phyloP scores from a whole-genome alignment of 1,284 basidiomycete species.

The Singerocomus inundabilis region DNA sequence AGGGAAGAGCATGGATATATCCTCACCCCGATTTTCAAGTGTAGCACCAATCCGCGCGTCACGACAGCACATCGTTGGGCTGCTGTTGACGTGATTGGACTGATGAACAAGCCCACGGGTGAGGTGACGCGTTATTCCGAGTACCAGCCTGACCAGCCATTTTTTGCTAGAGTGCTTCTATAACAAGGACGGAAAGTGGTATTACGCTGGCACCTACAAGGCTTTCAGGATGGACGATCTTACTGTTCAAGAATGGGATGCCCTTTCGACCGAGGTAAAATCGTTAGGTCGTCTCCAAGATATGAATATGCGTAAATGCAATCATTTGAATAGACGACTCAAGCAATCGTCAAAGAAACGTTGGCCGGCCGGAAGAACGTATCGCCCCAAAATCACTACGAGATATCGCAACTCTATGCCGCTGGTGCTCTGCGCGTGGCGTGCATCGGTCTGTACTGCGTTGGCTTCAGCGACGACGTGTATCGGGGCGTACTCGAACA shows the following conservation, averaged over 20 bases:
- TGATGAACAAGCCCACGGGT: conserved; percentile 64
- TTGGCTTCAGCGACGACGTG: conserved; percentile 63
- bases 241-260: conserved; percentile 63
- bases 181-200: conserved; percentile 73
- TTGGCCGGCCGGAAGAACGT: conserved; percentile 66
- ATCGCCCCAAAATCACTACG: conserved; percentile 73
- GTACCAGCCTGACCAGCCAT: conserved; percentile 7
- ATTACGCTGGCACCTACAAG: conserved; percentile 75
- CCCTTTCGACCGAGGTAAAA: conserved; percentile 58
- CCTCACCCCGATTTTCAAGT: conserved; percentile 68
- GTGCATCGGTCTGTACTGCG: conserved; percentile 69
- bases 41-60: conserved; percentile 70
- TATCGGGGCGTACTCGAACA: conserved; percentile 66
- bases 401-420: conserved; percentile 65
- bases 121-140: conserved; percentile 9
- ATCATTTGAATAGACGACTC: conserved; percentile 47
- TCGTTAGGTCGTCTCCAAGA: conserved; percentile 4
- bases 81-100: conserved; percentile 53
- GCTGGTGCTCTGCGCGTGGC: conserved; percentile 68
- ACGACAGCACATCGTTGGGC: conserved; percentile 71
- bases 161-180: conserved; percentile 68
- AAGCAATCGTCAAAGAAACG: conserved; percentile 67
- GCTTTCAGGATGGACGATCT: conserved; percentile 63
- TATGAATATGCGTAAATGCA: conserved; percentile 8
- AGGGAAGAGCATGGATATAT: conserved; percentile 78